phyloP scores from a whole-genome alignment of 192 early-diverging fungal genomes.

The Anaeromyces robustus region DNA sequence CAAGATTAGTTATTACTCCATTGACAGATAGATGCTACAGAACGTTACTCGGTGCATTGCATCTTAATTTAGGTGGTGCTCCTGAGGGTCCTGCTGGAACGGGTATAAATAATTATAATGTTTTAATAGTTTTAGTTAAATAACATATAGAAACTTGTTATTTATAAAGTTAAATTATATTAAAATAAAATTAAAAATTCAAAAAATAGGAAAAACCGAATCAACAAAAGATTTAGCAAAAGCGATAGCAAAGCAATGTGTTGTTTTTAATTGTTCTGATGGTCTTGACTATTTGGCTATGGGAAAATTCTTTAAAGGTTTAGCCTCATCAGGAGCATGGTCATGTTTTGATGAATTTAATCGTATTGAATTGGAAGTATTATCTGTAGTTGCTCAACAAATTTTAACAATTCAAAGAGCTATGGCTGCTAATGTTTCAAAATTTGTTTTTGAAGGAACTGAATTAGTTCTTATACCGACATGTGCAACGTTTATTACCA shows the following conservation, averaged over 20 bases:
- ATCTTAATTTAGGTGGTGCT: constrained; percentile 46
- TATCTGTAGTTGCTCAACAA: constrained; percentile 48
- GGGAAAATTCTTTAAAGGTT: constrained; percentile 50
- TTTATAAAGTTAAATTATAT: too few species aligned
- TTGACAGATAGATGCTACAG: constrained; percentile 46
- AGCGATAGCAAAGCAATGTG: constrained; percentile 51
- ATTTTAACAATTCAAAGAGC: constrained; percentile 48
- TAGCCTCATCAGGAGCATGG: constrained; percentile 43
- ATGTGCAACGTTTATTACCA: constrained; percentile 50
- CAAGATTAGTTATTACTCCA: constrained; percentile 38
- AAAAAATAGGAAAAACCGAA: constrained; percentile 48
- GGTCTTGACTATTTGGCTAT: constrained; percentile 50
- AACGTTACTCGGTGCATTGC: constrained; percentile 41
- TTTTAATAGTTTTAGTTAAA: background rate
- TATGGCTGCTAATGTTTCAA: constrained; percentile 25
- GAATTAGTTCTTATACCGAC: constrained; percentile 27
- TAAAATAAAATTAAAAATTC: too few species aligned
- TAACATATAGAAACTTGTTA: too few species aligned
- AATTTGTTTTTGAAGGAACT: constrained; percentile 49
- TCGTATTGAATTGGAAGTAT: constrained; percentile 43
- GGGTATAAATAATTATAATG: constrained; percentile 8
- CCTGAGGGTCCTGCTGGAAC: constrained; percentile 34
- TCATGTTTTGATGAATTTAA: constrained; percentile 55
- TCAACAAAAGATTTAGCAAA: constrained; percentile 48
- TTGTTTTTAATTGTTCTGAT: constrained; percentile 52